Evolutionary conservation across 352 stramenopile genomes (phyloP), one percentile per base, ranked within the genome.

Genomic region (Paralagenidium karlingii): DNA sequence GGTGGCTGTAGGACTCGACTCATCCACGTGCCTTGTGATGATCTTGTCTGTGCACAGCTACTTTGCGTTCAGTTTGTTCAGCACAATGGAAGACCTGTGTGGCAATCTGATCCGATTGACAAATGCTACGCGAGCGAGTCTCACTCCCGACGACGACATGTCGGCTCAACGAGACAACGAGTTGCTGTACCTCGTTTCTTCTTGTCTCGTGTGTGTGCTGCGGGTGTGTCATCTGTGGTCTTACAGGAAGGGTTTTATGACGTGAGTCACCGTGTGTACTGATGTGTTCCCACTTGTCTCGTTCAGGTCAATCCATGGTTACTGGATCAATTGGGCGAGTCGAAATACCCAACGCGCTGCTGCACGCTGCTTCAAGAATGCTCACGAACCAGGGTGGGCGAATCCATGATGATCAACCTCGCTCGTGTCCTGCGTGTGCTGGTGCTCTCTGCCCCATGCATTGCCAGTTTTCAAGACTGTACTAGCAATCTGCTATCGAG

Each of bases 31-130:
- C 8, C 41, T 8, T 12, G 28, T 24, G 26, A 22, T 51, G 8
- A 30, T 38, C 15, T 28, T 19, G 3, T 46, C 1, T 48, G 8
- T 24, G n/a, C 28, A 6, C 38, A 90, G 76, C 24, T 80, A 73
- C 39, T 92, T 92, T 37, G 67, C 74, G 39, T 73, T 58, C 8
- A 86, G 69, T 39, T 50, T 92, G 28, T 86, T 70, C 67, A 65
- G 76, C 4, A 74, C 89, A 34, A 89, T 85, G 30, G 73, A 88
- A 46, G 65, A 68, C 3, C 45, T 92, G 5, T 73, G 77, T 39
- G 61, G 58, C 9, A 66, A 86, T 32, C 56, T 92, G 3, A 60
- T 65, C 22, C 68, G 75, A 43, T 58, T 85, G 32, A 82, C 74
- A 9, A 73, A 71, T 8, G 55, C 70, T 2, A 48, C 82, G 19